These are phyloP conservation scores for Silene latifolia DNA, from an alignment of 148 eudicot species.

Conservation along the genomic window DNA sequence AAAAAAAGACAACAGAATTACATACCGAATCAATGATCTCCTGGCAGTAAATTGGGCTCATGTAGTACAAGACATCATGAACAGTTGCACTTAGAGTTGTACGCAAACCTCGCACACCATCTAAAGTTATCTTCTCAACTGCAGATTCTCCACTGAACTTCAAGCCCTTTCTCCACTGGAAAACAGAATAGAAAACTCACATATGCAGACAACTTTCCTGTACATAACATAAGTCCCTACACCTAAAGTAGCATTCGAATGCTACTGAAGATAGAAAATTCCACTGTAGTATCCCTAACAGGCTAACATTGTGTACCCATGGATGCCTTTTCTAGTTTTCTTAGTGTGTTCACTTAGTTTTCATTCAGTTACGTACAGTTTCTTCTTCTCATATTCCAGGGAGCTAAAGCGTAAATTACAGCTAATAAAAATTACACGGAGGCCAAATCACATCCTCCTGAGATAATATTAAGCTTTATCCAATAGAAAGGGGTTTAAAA, in stretches of 20 bases:
- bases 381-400: background rate
- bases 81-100: slow-evolving; percentile 87
- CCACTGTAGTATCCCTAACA: background rate
- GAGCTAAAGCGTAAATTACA: background rate
- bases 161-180: slow-evolving; percentile 92
- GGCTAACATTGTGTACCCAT: background rate
- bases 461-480: background rate
- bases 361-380: background rate
- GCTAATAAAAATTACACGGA: background rate
- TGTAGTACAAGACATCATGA: slow-evolving; percentile 96
- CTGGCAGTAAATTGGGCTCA: slow-evolving; percentile 99
- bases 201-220: background rate
- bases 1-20: slow-evolving; percentile 11
- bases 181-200: slow-evolving; percentile 16
- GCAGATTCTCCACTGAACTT: slow-evolving; percentile 93
- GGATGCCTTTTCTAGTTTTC: background rate
- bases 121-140: slow-evolving; percentile 75
- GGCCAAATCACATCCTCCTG: background rate
- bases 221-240: background rate
- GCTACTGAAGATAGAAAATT: no score
- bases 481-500: background rate
- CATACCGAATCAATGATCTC: slow-evolving; percentile 87
- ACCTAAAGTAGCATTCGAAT: background rate
- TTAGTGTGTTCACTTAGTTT: background rate
- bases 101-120: slow-evolving; percentile 87